These are phyloP conservation scores for Coniochaeta sp. DNA, from an alignment of 2,329 filamentous ascomycete genomes.

Conservation along the genomic window DNA sequence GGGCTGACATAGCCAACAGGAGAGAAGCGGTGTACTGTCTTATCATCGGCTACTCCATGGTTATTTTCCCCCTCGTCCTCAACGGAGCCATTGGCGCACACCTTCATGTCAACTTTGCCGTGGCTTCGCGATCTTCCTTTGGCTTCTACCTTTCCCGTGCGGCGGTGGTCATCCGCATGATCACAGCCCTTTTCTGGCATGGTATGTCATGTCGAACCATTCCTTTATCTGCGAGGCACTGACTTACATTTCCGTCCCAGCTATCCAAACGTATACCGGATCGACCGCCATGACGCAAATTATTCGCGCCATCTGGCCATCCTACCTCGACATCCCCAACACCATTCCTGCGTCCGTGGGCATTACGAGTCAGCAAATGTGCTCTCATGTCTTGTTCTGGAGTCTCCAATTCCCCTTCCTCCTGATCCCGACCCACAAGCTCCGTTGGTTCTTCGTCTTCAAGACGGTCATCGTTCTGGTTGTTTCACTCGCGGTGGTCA, in stretches of 20 bases:
- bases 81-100: background rate
- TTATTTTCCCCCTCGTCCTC: conserved; percentile 3
- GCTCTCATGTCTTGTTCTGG: conserved; percentile 30
- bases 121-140: background rate
- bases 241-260: background rate
- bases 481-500: conserved; percentile 45
- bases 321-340: conserved; percentile 28
- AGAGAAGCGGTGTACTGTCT: background rate
- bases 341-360: conserved; percentile 26
- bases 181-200: conserved; percentile 25
- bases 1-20: background rate
- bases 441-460: conserved; percentile 36
- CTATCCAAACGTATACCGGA: conserved; percentile 24
- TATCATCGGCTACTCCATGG: conserved; percentile 1
- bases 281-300: conserved; percentile 19
- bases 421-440: conserved; percentile 33
- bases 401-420: conserved; percentile 30
- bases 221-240: background rate
- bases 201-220: conserved; percentile 4
- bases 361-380: conserved; percentile 29
- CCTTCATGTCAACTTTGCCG: background rate
- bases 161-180: conserved; percentile 19
- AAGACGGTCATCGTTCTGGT: background rate
- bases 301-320: conserved; percentile 31
- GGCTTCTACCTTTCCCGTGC: background rate